A percentile compares a stretch with the other conserved stretches of the same genome.
Evolutionary conservation across 208 protist species (phyloP).

Genomic region (Trypanosoma vivax): DNA sequence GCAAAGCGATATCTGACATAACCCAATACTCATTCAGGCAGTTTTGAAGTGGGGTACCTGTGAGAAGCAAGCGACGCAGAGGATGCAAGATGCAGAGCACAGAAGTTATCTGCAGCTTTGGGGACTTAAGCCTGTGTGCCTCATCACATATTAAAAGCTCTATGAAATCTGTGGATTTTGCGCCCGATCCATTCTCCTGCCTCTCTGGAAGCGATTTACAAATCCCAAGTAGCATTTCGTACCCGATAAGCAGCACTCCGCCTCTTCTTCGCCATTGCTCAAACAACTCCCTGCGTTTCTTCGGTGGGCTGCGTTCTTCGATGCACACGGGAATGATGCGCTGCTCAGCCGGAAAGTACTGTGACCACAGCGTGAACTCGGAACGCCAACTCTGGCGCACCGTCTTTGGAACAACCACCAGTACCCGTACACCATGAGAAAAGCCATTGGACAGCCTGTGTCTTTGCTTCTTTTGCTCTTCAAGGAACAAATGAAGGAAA

Average conservation of each 20-base stretch:
- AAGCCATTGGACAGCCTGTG: too few relatives aligned
- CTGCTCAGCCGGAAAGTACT: slow-evolving; percentile 37
- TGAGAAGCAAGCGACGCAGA: slow-evolving; percentile 79
- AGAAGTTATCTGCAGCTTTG: slow-evolving; percentile 58
- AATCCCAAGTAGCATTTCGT: slow-evolving; percentile 64
- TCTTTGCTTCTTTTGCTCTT: too few relatives aligned
- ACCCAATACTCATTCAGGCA: slow-evolving; percentile 88
- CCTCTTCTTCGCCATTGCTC: slow-evolving; percentile 41
- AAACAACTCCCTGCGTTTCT: slow-evolving; percentile 31
- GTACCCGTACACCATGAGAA: too few relatives aligned
- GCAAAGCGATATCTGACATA: slow-evolving; percentile 87
- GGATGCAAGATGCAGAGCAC: slow-evolving; percentile 66
- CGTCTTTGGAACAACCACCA: slow-evolving; percentile 76
- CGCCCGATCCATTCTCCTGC: slow-evolving; percentile 2
- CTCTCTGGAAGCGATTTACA: slow-evolving; percentile 28
- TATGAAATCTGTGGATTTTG: slow-evolving; percentile 21
- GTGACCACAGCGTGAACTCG: slow-evolving; percentile 63
- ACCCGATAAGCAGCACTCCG: slow-evolving; percentile 68
- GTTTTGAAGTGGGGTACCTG: slow-evolving; percentile 92
- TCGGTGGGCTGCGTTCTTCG: slow-evolving; percentile 3
- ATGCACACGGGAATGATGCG: slow-evolving; percentile 29
- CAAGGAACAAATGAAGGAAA: slow-evolving; percentile 75
- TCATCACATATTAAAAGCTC: slow-evolving; percentile 92
- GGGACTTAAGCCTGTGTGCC: slow-evolving; percentile 88
- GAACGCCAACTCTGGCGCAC: slow-evolving; percentile 45